Percentiles rank a stretch among this genome's conserved stretches.
phyloP scores from a whole-genome alignment of 202 grass and related monocot genomes.

The Alloteropsis angusta region DNA sequence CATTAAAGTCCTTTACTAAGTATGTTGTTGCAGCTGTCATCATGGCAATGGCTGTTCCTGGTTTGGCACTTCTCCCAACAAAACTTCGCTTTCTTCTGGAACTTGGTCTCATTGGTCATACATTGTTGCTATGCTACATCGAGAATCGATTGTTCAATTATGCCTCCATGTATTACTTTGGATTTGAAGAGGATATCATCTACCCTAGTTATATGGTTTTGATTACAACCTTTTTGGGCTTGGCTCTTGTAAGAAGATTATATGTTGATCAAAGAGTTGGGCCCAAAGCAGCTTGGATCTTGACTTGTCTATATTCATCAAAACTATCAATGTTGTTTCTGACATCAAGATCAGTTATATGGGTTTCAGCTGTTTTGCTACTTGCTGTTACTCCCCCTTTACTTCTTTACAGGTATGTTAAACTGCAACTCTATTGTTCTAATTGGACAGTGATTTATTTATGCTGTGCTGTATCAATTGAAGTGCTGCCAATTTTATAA shows the following conservation, averaged over 20 bases:
- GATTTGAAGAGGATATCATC: constrained; percentile 85
- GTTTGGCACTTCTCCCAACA: constrained; percentile 70
- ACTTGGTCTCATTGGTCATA: constrained; percentile 82
- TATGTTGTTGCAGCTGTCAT: constrained; percentile 75
- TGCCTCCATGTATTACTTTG: constrained; percentile 88
- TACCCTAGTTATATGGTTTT: constrained; percentile 97
- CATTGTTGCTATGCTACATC: constrained; percentile 78
- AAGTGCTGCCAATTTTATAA: not conserved
- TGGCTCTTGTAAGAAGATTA: constrained; percentile 82
- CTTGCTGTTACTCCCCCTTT: constrained; percentile 77
- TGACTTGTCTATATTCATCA: constrained; percentile 85
- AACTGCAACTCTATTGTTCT: not conserved
- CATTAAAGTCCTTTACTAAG: constrained; percentile 89
- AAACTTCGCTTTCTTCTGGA: constrained; percentile 74
- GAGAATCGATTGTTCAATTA: constrained; percentile 94
- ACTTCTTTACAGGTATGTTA: constrained; percentile 86
- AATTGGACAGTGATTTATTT: not conserved
- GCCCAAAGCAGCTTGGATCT: constrained; percentile 79
- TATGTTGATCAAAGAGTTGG: constrained; percentile 70
- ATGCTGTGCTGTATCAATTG: not conserved
- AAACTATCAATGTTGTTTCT: constrained; percentile 96
- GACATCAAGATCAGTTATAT: constrained; percentile 81
- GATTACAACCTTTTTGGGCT: constrained; percentile 69
- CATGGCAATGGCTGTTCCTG: constrained; percentile 83
- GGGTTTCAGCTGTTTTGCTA: constrained; percentile 83